A percentile compares a stretch with the other conserved stretches of the same genome.
Conservation (phyloP, 371 early-diverging fungal genomes). For the Circinella minor region DNA sequence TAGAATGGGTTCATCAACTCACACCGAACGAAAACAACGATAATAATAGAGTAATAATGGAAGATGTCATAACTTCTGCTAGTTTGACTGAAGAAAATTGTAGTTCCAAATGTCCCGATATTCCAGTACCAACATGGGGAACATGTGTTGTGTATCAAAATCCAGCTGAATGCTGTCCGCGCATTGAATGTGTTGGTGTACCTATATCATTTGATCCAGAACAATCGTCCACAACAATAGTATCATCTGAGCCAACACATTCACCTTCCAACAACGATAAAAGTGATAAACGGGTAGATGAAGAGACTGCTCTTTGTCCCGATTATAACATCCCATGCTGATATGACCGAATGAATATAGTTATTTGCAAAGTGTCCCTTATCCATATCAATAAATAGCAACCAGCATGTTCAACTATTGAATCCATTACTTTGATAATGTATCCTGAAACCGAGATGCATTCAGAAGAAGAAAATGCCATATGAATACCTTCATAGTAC, state of each 20-base stretch:
- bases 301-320: constrained; percentile 11
- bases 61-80: background rate
- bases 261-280: background rate
- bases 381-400: constrained; percentile 25
- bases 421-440: background rate
- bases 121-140: constrained; percentile 16
- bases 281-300: background rate
- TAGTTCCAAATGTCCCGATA: background rate
- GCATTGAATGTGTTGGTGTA: constrained; percentile 12
- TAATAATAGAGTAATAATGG: background rate
- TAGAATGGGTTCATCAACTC: background rate
- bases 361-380: constrained; percentile 26
- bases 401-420: constrained; percentile 18
- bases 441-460: background rate
- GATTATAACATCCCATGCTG: constrained; percentile 26
- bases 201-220: constrained; percentile 5
- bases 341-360: constrained; percentile 28
- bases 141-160: constrained; percentile 7
- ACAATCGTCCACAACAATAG: background rate
- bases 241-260: background rate
- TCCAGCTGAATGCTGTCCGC: constrained; percentile 14
- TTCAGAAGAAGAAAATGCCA: background rate
- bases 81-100: background rate
- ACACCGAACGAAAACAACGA: too few species aligned
- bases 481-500: too few species aligned